A percentile compares a stretch with the other conserved stretches of the same genome.
phyloP scores from a whole-genome alignment of 495 filamentous ascomycete species.

The Aspergillus bertholletiae region DNA sequence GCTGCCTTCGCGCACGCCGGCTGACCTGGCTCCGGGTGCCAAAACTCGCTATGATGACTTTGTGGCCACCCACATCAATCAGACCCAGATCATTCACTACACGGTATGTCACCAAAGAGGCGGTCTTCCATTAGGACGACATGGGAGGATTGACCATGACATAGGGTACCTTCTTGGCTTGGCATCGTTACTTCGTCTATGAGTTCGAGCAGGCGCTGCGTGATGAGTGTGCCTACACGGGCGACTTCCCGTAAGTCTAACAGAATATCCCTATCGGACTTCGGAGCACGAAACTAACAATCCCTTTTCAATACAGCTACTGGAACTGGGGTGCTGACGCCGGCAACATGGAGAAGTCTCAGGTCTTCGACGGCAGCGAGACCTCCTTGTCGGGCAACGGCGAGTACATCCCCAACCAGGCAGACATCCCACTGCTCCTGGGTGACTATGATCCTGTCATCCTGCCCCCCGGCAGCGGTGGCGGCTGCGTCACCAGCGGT shows the following conservation, averaged over 20 bases:
- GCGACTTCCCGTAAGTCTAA: slow-evolving; percentile 29
- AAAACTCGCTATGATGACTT: slow-evolving; percentile 68
- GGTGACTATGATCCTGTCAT: slow-evolving; percentile 17
- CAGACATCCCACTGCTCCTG: slow-evolving; percentile 18
- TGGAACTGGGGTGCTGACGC: slow-evolving; percentile 63
- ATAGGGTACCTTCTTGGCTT: slow-evolving; percentile 61
- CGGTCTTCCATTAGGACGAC: background rate
- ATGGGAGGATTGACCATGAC: background rate
- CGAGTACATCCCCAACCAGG: slow-evolving; percentile 32
- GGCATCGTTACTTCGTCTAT: slow-evolving; percentile 67
- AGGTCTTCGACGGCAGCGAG: slow-evolving; percentile 60
- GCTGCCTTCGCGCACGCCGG: slow-evolving; percentile 44
- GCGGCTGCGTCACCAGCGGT: slow-evolving; percentile 60
- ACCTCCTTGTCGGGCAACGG: slow-evolving; percentile 64
- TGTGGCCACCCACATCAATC: slow-evolving; percentile 61
- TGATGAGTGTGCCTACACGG: slow-evolving; percentile 68
- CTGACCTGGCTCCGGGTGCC: slow-evolving; percentile 41
- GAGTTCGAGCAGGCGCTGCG: slow-evolving; percentile 64
- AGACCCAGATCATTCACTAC: slow-evolving; percentile 59
- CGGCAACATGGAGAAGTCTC: slow-evolving; percentile 48
- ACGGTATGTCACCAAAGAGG: slow-evolving; percentile 33
- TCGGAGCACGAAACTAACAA: background rate
- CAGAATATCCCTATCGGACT: background rate
- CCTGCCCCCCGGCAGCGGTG: slow-evolving; percentile 52
- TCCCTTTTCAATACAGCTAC: slow-evolving; percentile 32